A percentile compares a stretch with the other conserved stretches of the same genome.
Evolutionary conservation across 257 asterid genomes (phyloP).

Genomic region (Apocynum venetum): DNA sequence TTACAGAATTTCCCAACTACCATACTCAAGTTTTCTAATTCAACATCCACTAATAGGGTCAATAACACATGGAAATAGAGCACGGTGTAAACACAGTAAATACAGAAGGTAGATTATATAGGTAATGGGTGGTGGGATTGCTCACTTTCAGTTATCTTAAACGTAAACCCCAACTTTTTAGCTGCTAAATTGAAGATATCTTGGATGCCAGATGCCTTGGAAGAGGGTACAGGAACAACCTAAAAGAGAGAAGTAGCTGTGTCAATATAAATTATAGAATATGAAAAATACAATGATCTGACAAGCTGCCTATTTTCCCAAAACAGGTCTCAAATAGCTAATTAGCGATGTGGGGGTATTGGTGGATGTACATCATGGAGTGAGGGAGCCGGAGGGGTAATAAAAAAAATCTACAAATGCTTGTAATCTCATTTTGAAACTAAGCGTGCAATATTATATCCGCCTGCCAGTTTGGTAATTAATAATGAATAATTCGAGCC

Average conservation of each 20-base stretch:
- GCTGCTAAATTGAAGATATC: slow-evolving; percentile 86
- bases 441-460: not conserved
- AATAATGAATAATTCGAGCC: not conserved
- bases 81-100: not conserved
- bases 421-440: not conserved
- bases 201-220: slow-evolving; percentile 61
- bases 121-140: not conserved
- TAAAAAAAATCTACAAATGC: not conserved
- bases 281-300: not conserved
- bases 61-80: not conserved
- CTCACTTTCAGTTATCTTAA: slow-evolving; percentile 58
- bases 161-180: slow-evolving; percentile 76
- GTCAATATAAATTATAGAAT: not conserved
- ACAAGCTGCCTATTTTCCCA: not conserved
- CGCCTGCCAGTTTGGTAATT: not conserved
- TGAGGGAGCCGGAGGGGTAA: not conserved
- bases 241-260: slow-evolving; percentile 23
- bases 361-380: not conserved
- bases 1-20: not conserved
- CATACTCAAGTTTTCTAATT: not conserved
- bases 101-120: not conserved
- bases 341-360: not conserved
- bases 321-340: not conserved
- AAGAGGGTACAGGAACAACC: slow-evolving; percentile 83
- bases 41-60: not conserved